phyloP scores from a whole-genome alignment of 73 alveolate genomes.

The Tetrahymena thermophila region DNA sequence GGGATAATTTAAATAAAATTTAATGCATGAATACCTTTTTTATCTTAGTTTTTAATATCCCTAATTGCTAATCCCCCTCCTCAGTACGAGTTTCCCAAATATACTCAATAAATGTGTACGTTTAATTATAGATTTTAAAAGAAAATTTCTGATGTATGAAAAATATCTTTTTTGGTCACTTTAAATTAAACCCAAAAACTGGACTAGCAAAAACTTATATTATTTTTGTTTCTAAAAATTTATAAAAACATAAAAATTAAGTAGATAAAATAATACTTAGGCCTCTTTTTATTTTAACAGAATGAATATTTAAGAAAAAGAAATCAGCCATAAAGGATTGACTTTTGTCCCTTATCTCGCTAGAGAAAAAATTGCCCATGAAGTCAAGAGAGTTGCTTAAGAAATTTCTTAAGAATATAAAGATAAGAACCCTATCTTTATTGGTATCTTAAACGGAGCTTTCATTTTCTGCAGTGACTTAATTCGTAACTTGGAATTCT shows the following conservation, averaged over 20 bases:
- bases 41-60: neutral
- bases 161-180: neutral
- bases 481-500: slow-evolving; percentile 17
- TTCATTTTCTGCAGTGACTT: slow-evolving; percentile 34
- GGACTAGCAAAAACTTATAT: neutral
- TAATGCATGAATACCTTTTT: too few relatives aligned
- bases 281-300: neutral
- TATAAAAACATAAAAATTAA: neutral
- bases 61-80: neutral
- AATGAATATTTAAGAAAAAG: neutral
- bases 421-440: slow-evolving; percentile 33
- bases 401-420: slow-evolving; percentile 19
- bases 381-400: slow-evolving; percentile 8
- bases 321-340: neutral
- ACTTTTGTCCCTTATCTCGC: neutral
- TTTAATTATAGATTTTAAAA: neutral
- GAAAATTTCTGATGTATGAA: neutral
- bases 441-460: slow-evolving; percentile 44
- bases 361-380: neutral
- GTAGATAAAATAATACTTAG: neutral
- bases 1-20: neutral
- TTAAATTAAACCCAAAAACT: neutral
- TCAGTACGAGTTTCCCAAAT: neutral
- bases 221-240: neutral
- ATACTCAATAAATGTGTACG: neutral